Conservation (phyloP, 2,329 filamentous ascomycete species). For the Cercospora sp. region DNA sequence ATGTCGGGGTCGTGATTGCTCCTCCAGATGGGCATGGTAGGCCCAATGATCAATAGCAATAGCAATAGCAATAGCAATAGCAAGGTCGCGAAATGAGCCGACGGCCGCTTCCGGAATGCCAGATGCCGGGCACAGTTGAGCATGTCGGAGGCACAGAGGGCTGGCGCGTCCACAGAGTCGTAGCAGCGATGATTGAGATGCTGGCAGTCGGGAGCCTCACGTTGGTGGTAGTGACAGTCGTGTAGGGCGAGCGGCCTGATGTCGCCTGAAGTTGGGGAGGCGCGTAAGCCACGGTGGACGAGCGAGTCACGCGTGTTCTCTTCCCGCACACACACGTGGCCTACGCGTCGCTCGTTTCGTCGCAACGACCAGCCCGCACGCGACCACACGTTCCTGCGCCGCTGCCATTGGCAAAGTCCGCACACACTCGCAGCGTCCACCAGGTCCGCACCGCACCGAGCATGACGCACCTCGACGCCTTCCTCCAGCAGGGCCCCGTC, state of each 20-base stretch:
- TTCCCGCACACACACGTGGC: not conserved
- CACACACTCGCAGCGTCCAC: not conserved
- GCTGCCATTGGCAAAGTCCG: not conserved
- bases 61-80: not conserved
- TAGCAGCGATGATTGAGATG: not conserved
- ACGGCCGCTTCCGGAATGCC: not conserved
- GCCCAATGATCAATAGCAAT: not conserved
- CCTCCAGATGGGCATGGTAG: not conserved
- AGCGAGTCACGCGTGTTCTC: not conserved
- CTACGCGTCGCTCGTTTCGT: not conserved
- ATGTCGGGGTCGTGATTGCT: not conserved
- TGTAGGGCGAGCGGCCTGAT: not conserved
- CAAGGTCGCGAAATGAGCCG: not conserved
- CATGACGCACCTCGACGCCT: slow-evolving; percentile 63
- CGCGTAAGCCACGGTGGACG: not conserved
- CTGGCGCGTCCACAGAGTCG: not conserved
- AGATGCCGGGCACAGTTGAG: not conserved
- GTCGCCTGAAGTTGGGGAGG: not conserved
- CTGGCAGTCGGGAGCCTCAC: not conserved
- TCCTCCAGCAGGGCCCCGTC: slow-evolving; percentile 78
- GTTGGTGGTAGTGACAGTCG: not conserved
- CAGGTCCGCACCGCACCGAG: not conserved
- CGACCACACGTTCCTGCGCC: not conserved
- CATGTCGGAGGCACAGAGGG: not conserved
- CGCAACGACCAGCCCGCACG: not conserved